Base-by-base conservation (phyloP, 1,284 basidiomycete genomes). In the Fomitopsis palustris region DNA sequence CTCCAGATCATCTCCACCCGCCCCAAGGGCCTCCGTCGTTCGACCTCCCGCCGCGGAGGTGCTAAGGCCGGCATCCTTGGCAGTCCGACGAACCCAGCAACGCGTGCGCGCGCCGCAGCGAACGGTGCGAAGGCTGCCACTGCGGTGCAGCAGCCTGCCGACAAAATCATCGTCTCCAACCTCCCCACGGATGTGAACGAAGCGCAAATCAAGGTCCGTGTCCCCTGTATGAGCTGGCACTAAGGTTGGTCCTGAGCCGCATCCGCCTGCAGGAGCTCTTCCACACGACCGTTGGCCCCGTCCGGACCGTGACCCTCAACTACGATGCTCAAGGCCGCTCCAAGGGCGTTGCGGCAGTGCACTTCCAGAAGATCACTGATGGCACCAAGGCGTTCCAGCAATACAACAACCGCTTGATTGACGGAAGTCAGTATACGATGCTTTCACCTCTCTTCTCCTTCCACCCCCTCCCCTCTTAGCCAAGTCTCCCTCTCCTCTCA, bases 391-490 rank as follows among this genome's bases (percentile, higher is more conserved):
- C 96, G 5, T 96, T 90, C 78, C 82, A 90, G 65, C 86, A 94
- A 68, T 99, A 98, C 84, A 95, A 99, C 85, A 95, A 95, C 80
- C 90, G 96, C 74, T 89, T 99, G 80, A 96, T 99, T 85, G 96
- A 99, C 88, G 94, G 95, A 82, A 97, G 96, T 98, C 92, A 95
- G 96, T 97, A 88, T 83, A 85, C 79, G 79, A 80, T 81, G 73
- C 72, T 72, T 73, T 81, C 73, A 60, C 70, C 70, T 73, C 69
- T 70, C 25, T 21, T 29, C 16, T 47, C 45, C 2, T 75, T 74
- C 65, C 60, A 61, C 61, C 56, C 62, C 62, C 70, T 58, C 74
- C 63, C 62, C 61, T 27, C 63, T 53, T 61, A 61, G 61, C 45
- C 60, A 54, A 41, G 51, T 45, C 35, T 37, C 45, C 16, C 45